These are phyloP conservation scores for Dactylellina cionopaga DNA, from an alignment of 2,329 filamentous ascomycete species.

Conservation along the genomic window DNA sequence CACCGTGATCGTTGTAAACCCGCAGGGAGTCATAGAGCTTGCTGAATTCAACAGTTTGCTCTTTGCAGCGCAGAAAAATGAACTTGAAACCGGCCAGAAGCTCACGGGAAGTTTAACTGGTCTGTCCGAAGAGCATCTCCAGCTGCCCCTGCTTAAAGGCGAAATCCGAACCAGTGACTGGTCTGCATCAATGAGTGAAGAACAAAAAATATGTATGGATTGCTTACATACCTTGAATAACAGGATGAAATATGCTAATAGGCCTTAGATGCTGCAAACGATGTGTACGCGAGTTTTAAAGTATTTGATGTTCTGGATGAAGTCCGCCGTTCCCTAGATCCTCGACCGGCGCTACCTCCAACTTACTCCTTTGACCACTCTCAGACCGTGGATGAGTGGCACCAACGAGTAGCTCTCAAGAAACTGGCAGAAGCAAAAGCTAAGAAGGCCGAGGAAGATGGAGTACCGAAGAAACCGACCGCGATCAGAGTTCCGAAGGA, in stretches of 20 bases:
- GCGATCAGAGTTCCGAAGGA: constrained; percentile 42
- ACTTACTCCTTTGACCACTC: constrained; percentile 71
- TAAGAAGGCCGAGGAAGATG: constrained; percentile 22
- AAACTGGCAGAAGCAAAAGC: constrained; percentile 53
- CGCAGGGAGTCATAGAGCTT: constrained; percentile 78
- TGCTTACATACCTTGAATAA: constrained; percentile 18
- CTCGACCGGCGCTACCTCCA: constrained; percentile 77
- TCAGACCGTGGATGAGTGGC: constrained; percentile 56
- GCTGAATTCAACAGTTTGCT: constrained; percentile 84
- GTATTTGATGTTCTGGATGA: constrained; percentile 77
- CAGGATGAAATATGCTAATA: too few species aligned
- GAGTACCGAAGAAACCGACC: constrained; percentile 30
- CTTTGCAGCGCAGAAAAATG: constrained; percentile 67
- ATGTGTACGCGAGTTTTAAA: constrained; percentile 81
- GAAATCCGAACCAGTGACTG: constrained; percentile 78
- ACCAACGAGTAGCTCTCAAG: constrained; percentile 58
- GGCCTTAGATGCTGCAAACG: constrained; percentile 80
- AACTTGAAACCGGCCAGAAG: constrained; percentile 71
- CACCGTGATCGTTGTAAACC: constrained; percentile 72
- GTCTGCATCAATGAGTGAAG: constrained; percentile 69
- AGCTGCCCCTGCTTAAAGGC: constrained; percentile 80
- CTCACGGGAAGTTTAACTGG: constrained; percentile 71
- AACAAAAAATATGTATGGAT: constrained; percentile 76
- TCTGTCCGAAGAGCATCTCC: constrained; percentile 76
- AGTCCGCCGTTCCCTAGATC: constrained; percentile 72